Evolutionary conservation across 306 rosid species (phyloP).

Genomic region (Prunus davidiana): DNA sequence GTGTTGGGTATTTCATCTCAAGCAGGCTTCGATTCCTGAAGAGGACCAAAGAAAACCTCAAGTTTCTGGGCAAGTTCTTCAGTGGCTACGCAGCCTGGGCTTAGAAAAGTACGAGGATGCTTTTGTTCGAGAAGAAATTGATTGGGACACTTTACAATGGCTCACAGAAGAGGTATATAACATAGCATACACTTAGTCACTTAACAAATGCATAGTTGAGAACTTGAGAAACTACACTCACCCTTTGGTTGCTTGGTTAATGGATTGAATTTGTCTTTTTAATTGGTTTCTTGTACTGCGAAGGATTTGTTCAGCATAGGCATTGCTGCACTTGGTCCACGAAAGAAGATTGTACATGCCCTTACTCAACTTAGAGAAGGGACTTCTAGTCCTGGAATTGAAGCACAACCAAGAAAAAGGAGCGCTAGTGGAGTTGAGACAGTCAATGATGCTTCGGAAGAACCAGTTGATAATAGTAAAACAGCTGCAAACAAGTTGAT

Average conservation of each 20-base stretch:
- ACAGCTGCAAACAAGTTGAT: constrained; percentile 68
- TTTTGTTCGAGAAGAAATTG: constrained; percentile 82
- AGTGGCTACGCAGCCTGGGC: constrained; percentile 62
- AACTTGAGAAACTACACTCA: no score
- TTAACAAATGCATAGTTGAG: no score
- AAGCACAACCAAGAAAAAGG: constrained; percentile 32
- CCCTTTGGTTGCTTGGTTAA: constrained; percentile 1
- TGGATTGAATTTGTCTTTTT: neutral
- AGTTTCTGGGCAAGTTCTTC: constrained; percentile 22
- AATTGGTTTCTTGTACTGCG: constrained; percentile 10
- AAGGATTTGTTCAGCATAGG: constrained; percentile 85
- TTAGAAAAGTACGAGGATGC: constrained; percentile 60
- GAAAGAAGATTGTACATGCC: constrained; percentile 76
- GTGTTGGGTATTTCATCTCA: neutral
- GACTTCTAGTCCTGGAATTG: constrained; percentile 22
- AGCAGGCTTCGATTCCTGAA: constrained; percentile 39
- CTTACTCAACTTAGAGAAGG: constrained; percentile 63
- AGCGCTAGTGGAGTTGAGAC: constrained; percentile 37
- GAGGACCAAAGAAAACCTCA: constrained; percentile 31
- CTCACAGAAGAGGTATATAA: constrained; percentile 70
- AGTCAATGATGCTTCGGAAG: constrained; percentile 39
- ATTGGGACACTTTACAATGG: constrained; percentile 75
- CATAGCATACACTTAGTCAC: neutral
- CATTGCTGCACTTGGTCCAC: constrained; percentile 80
- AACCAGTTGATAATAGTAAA: constrained; percentile 40